Evolutionary conservation across 2,329 filamentous ascomycete species (phyloP).

Genomic region (Paraphaeosphaeria sporulosa): DNA sequence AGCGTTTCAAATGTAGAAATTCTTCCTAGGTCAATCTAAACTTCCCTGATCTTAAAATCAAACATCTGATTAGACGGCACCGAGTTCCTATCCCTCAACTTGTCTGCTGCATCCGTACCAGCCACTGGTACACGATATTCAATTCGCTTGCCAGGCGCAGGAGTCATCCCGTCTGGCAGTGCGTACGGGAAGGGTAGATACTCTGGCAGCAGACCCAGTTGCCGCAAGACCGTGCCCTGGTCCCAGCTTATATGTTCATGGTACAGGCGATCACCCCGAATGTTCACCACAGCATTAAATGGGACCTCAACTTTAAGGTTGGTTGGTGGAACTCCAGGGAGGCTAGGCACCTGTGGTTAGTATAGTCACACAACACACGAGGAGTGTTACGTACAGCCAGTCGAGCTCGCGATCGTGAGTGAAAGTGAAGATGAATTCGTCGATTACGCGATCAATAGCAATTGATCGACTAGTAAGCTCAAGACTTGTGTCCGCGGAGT

Average conservation of each 20-base stretch:
- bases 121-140: constrained; percentile 68
- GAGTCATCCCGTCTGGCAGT: constrained; percentile 25
- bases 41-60: constrained; percentile 41
- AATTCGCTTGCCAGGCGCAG: constrained; percentile 50
- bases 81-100: constrained; percentile 56
- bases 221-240: too few relatives aligned
- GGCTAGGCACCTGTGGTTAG: too few relatives aligned
- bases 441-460: too few relatives aligned
- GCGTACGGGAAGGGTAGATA: constrained; percentile 61
- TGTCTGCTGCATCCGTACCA: constrained; percentile 60
- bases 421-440: constrained; percentile 34
- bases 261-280: too few relatives aligned
- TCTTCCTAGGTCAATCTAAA: background rate
- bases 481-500: too few relatives aligned
- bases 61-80: constrained; percentile 65
- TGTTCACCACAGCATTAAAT: too few relatives aligned
- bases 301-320: too few relatives aligned
- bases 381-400: constrained; percentile 49
- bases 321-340: too few relatives aligned
- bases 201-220: too few relatives aligned
- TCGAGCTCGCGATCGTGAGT: constrained; percentile 31
- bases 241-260: too few relatives aligned
- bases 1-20: background rate
- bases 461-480: too few relatives aligned
- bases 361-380: too few relatives aligned